Base-by-base conservation (phyloP, 2,329 filamentous ascomycete species). In the Cercospora berteroae region DNA sequence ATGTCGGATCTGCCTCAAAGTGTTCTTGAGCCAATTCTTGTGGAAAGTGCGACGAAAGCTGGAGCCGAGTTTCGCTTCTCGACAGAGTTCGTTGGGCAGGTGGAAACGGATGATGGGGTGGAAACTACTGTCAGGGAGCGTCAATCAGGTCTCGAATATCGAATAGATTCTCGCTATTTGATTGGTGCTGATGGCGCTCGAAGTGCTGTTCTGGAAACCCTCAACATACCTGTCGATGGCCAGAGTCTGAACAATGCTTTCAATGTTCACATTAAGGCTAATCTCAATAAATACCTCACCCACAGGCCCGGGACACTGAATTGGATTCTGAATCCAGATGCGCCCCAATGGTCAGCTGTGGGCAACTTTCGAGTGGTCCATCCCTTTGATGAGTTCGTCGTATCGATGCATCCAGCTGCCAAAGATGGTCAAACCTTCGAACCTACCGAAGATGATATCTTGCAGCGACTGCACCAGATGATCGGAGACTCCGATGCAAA, bases 331-430 rank as follows among this genome's bases (percentile, higher is more conserved):
- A 67, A 83, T 68, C 84, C 86, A 0, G 81, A 86, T 60, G 77
- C 81, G 56, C 82, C 83, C 0, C 77, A 78, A 0, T 87, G 83
- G 74, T 84, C 80, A 0, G 84, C 82, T 80, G 78, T 79, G 50
- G 77, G 75, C 2, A 76, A 85, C 69, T 80, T 83, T 8, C 80
- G 87, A 39, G 88, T 88, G 85, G 85, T 89, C 5, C 85, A 83
- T 76, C 85, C 86, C 0, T 88, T 86, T 86, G 74, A 83, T 69
- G 85, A 88, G 78, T 89, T 85, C 85, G 73, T 86, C 13, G 78
- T 87, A 16, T 81, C 83, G 0, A 73, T 74, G 7, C 80, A 65
- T 63, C 79, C 0, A 78, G 77, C 4, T 6, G 57, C 23, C 8
- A 63, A 62, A 58, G 74, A 75, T 23, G 76, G 79, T 52, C 44